Evolutionary conservation across 352 stramenopile species (phyloP).

Genomic region (Pythium grandisporangium): DNA sequence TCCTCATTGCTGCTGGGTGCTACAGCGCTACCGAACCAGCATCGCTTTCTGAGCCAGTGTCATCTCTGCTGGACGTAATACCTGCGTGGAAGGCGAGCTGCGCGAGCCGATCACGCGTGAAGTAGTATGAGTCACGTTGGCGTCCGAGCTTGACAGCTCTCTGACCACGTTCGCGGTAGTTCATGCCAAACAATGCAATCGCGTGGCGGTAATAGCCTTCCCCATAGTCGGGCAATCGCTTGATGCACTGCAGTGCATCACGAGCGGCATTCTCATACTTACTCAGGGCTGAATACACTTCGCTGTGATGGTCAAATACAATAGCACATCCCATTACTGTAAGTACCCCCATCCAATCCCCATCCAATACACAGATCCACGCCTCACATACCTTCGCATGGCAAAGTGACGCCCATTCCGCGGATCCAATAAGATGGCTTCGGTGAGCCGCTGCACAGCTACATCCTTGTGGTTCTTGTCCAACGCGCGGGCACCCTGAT

Average conservation of each 20-base stretch:
- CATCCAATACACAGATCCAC: too few species aligned
- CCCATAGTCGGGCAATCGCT: slow-evolving; percentile 9
- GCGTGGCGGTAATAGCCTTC: slow-evolving; percentile 17
- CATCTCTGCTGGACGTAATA: too few species aligned
- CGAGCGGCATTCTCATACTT: slow-evolving; percentile 10
- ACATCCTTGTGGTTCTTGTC: slow-evolving; percentile 3
- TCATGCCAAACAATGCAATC: slow-evolving; percentile 9
- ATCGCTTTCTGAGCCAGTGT: too few species aligned
- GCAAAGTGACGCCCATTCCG: slow-evolving; percentile 10
- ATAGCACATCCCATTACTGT: too few species aligned
- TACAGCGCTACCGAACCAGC: background rate
- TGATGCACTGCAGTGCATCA: slow-evolving; percentile 15
- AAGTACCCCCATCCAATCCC: too few species aligned
- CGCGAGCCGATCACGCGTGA: slow-evolving; percentile 5
- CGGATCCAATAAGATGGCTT: slow-evolving; percentile 14
- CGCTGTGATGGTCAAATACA: too few species aligned
- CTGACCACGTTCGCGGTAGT: slow-evolving; percentile 3
- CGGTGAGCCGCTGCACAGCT: slow-evolving; percentile 11
- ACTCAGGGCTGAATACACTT: slow-evolving; percentile 7
- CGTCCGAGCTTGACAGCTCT: slow-evolving; percentile 7
- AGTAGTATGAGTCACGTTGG: slow-evolving; percentile 7
- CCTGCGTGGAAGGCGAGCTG: slow-evolving; percentile 10
- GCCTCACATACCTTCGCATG: slow-evolving; percentile 10
- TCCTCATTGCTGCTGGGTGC: too few species aligned
- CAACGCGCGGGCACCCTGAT: slow-evolving; percentile 8